phyloP scores from a whole-genome alignment of 441 rosid genomes.

The Erysimum pusillum region DNA sequence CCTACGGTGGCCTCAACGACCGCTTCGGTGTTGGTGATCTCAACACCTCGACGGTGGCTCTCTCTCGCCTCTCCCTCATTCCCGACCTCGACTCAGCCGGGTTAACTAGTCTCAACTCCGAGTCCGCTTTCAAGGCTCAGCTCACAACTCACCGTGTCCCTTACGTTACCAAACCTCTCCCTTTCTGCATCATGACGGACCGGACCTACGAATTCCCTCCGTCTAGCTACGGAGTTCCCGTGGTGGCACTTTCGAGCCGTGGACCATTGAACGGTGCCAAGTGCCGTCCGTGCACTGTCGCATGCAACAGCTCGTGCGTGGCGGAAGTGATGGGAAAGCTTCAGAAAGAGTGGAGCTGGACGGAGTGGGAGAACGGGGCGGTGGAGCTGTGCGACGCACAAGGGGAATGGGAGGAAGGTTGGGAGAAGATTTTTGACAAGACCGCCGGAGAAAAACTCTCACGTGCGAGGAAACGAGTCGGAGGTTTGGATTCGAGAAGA shows the following conservation, averaged over 20 bases:
- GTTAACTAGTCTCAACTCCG: constrained; percentile 77
- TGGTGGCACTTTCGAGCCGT: constrained; percentile 70
- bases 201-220: constrained; percentile 84
- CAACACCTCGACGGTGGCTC: constrained; percentile 67
- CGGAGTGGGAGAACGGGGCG: constrained; percentile 69
- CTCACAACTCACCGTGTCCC: constrained; percentile 64
- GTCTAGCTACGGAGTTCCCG: constrained; percentile 70
- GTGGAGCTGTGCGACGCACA: constrained; percentile 80
- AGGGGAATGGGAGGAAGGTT: constrained; percentile 72
- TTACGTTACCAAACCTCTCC: constrained; percentile 56
- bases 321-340: constrained; percentile 60
- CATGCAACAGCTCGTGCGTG: constrained; percentile 67
- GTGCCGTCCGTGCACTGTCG: constrained; percentile 82
- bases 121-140: constrained; percentile 83
- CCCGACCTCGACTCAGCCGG: constrained; percentile 75
- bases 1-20: constrained; percentile 94
- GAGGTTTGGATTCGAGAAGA: constrained; percentile 50
- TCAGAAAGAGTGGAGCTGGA: constrained; percentile 83
- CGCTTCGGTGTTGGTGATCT: constrained; percentile 89
- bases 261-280: constrained; percentile 92
- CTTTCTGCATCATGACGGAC: constrained; percentile 87
- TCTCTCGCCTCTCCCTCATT: constrained; percentile 82
- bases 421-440: constrained; percentile 76
- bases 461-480: constrained; percentile 55
- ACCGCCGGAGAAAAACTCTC: constrained; percentile 60